These are phyloP conservation scores for Amyloporia xantha DNA, from an alignment of 768 basidiomycete genomes.

Conservation along the genomic window DNA sequence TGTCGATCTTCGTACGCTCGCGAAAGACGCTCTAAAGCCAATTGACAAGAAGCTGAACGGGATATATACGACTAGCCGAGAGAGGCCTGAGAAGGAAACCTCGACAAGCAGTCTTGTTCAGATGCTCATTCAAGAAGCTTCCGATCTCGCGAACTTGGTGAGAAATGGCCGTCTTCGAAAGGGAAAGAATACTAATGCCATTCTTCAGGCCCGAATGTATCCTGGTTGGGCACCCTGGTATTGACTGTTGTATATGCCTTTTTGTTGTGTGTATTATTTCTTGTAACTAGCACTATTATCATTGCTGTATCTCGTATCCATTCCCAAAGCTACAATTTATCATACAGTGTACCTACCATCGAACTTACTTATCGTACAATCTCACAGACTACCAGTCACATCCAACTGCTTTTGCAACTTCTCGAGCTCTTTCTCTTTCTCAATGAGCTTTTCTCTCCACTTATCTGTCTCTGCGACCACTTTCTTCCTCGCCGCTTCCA, in stretches of 20 bases:
- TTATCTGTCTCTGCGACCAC: constrained; percentile 73
- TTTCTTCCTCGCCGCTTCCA: constrained; percentile 69
- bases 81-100: constrained; percentile 42
- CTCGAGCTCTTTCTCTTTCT: constrained; percentile 78
- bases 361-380: no score
- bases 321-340: no score
- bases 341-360: no score
- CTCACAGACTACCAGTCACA: background rate
- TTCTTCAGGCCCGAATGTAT: constrained; percentile 77
- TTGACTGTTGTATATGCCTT: constrained; percentile 22
- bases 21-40: constrained; percentile 67
- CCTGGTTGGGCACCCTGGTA: constrained; percentile 86
- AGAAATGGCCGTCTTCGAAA: constrained; percentile 16
- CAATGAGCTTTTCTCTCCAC: constrained; percentile 59
- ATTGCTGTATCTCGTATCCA: no score
- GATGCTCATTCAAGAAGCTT: constrained; percentile 85
- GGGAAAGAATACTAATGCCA: constrained; percentile 24
- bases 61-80: constrained; percentile 44
- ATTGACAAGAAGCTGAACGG: constrained; percentile 84
- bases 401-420: constrained; percentile 51
- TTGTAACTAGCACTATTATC: no score
- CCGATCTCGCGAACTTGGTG: constrained; percentile 62
- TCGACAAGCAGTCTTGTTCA: constrained; percentile 88
- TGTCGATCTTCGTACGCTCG: constrained; percentile 56
- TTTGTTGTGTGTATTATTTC: background rate